Evolutionary conservation across 345 rosid genomes (phyloP), one percentile per base, ranked within the genome.

Genomic region (Eucalyptus brandiana): DNA sequence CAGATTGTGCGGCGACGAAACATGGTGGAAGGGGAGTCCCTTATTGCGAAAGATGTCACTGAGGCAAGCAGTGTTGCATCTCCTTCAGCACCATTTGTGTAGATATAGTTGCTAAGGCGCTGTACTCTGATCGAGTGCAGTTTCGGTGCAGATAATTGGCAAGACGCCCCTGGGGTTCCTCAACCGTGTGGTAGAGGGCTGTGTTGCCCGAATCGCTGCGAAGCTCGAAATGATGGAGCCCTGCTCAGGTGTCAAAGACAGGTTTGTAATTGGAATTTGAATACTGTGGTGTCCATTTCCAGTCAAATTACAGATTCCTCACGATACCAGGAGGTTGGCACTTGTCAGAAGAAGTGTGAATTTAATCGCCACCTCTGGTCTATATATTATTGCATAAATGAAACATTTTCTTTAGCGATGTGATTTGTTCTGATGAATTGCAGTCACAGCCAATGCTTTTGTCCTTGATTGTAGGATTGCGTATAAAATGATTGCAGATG

Each of bases 161-260:
- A 96, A 93, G 80, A 97, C 97, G 21, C 97, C 99, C 40, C 87
- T 97, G 92, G 97, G 96, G 53, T 96, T 93, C 93, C 97, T 97
- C 88, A 96, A 97, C 91, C 90, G 88, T 69, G 90, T 96, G 9
- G 95, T 93, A 69, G 93, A 96, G 92, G 97, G 96, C n/a, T 95
- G 98, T 30, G 95, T 93, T 86, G 97, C 94, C 56, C 92, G 90
- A 42, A 89, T 96, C 83, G 97, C 96, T 50, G 97, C 97, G 86
- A 97, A 97, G 95, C 93, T 95, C 32, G 97, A 96, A 93, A 90
- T 88, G 93, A 95, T 97, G 98, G 97, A 96, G 86, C 98, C 96
- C 26, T 96, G 97, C 90, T 96, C 98, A 9, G 95, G 99, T 88
- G 96, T 95, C 93, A 96, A 96, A 91, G 99, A 97, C 92, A 93